Evolutionary conservation across 305 asterid genomes (phyloP).

Genomic region (Rubia balearica): DNA sequence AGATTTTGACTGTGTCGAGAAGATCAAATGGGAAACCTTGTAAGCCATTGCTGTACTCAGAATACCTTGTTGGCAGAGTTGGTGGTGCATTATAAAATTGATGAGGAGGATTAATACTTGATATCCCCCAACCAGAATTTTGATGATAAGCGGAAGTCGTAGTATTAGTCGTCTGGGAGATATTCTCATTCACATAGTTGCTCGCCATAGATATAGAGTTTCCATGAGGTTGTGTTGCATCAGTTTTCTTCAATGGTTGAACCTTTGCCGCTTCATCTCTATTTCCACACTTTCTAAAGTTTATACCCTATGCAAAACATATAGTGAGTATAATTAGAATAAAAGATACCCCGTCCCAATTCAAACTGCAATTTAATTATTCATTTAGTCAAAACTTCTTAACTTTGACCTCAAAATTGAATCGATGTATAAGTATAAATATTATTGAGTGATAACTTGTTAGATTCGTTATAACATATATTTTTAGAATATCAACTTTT

Average conservation of each 20-base stretch:
- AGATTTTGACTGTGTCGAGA: background rate
- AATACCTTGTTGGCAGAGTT: background rate
- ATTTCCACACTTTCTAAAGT: slow-evolving; percentile 5
- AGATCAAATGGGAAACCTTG: slow-evolving; percentile 16
- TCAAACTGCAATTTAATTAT: too few species aligned
- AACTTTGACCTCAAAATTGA: too few species aligned
- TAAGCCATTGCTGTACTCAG: background rate
- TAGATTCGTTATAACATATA: too few species aligned
- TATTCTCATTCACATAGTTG: background rate
- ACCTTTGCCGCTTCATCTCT: background rate
- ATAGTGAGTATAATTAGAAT: background rate
- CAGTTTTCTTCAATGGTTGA: background rate
- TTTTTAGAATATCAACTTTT: too few species aligned
- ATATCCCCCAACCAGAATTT: background rate
- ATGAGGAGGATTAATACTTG: too few species aligned
- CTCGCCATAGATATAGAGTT: background rate
- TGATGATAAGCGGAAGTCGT: background rate
- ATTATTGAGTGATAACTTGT: too few species aligned
- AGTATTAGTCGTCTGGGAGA: background rate
- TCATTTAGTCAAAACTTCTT: too few species aligned
- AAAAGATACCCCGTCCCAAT: too few species aligned
- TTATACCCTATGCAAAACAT: slow-evolving; percentile 4
- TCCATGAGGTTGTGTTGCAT: background rate
- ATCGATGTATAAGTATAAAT: too few species aligned
- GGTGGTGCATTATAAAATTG: background rate